Base-by-base conservation (phyloP, 2,329 filamentous ascomycete genomes). In the Dothidotthia symphoricarpi region DNA sequence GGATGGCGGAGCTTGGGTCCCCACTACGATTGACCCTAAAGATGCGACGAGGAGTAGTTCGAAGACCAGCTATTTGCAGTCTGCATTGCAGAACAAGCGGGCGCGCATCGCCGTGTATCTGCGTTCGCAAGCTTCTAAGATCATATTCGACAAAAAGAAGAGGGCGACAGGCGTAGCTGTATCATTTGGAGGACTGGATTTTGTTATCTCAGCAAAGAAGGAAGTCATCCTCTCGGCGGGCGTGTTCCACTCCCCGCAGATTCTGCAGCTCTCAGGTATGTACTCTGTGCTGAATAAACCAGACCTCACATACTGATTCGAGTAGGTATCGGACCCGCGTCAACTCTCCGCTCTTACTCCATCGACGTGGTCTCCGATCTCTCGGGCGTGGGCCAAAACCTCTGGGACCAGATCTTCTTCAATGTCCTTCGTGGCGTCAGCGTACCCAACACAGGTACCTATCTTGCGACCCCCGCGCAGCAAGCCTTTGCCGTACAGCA, bases 201-300 rank as follows among this genome's bases (percentile, higher is more conserved):
- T 48, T 31, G 33, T 45, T 3, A 10, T 57, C 3, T 31, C 31
- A 4, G 50, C 53, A 4, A 39, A 53, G 51, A 68, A 68, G 28
- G 70, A 74, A 48, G 61, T 73, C 15, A 67, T 75, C 13, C 43
- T 74, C 1, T 69, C 69, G 0, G 69, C 69, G 1, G 51, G 51
- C n/a, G 53, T 53, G 12, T 70, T 70, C 36, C 67, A 68, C 31
- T 69, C 64, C 1, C 69, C 69, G 0, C 68, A 72, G 39, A 43
- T 61, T 1, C 51, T 56, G 49, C 58, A 66, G 47, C 37, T 69
- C 0, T 68, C 62, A 2, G 55, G 57, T 42, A 45, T 28, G 33
- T 2, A 16, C 11, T 10, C 3, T n/a, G n/a, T n/a, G n/a, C n/a
- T n/a, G n/a, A n/a, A n/a, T n/a, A n/a, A n/a, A n/a, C n/a, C n/a